Conservation (phyloP, 495 filamentous ascomycete genomes). For the Penicillium lagena region DNA sequence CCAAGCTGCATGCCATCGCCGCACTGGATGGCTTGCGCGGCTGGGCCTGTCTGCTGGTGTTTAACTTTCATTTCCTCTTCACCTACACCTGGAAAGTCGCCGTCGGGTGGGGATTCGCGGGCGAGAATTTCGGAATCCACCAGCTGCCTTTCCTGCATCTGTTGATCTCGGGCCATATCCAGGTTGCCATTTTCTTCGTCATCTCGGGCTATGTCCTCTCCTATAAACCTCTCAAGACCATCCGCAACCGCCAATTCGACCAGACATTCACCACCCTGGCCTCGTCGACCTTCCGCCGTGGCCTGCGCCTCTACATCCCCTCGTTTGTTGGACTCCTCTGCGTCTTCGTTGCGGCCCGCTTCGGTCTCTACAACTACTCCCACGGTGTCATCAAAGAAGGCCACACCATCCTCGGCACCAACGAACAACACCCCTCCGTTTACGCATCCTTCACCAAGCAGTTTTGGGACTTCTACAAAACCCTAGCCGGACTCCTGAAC, state of each 20-base stretch:
- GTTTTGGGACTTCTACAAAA: conserved; percentile 41
- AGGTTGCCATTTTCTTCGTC: conserved; percentile 71
- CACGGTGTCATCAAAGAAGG: conserved; percentile 30
- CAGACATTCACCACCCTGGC: conserved; percentile 42
- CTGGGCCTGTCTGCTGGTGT: conserved; percentile 46
- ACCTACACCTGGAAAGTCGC: conserved; percentile 43
- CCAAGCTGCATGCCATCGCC: conserved; percentile 37
- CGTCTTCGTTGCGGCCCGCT: conserved; percentile 47
- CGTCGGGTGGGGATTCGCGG: conserved; percentile 41
- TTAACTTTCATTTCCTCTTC: conserved; percentile 49
- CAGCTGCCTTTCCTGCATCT: conserved; percentile 61
- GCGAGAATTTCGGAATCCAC: conserved; percentile 46
- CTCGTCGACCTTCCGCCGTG: conserved; percentile 60
- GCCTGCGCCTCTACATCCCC: conserved; percentile 57
- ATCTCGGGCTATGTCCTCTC: conserved; percentile 65
- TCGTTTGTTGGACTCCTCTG: conserved; percentile 49
- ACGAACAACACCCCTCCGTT: conserved; percentile 39
- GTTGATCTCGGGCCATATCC: conserved; percentile 58
- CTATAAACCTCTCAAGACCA: conserved; percentile 55
- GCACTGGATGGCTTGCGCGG: conserved; percentile 46
- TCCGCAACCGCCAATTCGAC: conserved; percentile 47
- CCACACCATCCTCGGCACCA: conserved; percentile 38
- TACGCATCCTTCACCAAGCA: conserved; percentile 40
- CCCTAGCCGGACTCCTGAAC: conserved; percentile 43
- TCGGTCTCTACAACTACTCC: conserved; percentile 43